Evolutionary conservation across 768 basidiomycete species (phyloP).

Genomic region (Suillus lakei): DNA sequence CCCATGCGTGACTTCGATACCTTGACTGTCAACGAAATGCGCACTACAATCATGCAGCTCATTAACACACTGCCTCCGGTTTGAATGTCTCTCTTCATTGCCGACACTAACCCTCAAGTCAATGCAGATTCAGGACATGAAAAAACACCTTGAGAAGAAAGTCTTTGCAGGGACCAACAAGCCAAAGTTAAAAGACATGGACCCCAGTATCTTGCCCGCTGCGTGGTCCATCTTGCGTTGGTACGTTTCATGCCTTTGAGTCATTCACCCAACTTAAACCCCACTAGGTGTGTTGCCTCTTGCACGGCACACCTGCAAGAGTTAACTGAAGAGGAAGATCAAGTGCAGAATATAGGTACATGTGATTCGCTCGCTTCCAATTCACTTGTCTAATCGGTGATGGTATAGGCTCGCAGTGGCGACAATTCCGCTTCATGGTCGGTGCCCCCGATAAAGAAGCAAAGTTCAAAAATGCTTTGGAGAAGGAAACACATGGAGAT

Average conservation of each 20-base stretch:
- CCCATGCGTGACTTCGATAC: slow-evolving; percentile 57
- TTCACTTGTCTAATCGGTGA: neutral
- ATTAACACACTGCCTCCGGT: slow-evolving; percentile 56
- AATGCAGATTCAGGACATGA: slow-evolving; percentile 58
- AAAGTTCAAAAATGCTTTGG: slow-evolving; percentile 55
- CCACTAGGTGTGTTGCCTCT: slow-evolving; percentile 65
- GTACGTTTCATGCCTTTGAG: slow-evolving; percentile 34
- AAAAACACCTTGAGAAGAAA: slow-evolving; percentile 56
- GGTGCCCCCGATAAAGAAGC: slow-evolving; percentile 76
- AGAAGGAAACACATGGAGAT: slow-evolving; percentile 41
- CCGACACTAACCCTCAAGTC: neutral
- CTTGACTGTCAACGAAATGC: slow-evolving; percentile 49
- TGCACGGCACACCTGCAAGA: slow-evolving; percentile 76
- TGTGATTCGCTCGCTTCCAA: neutral
- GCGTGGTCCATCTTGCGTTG: slow-evolving; percentile 72
- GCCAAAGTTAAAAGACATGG: slow-evolving; percentile 57
- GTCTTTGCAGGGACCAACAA: slow-evolving; percentile 54
- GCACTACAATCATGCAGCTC: slow-evolving; percentile 45
- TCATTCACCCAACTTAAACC: neutral
- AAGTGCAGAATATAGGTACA: slow-evolving; percentile 57
- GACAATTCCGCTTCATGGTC: slow-evolving; percentile 73
- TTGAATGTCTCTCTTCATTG: slow-evolving; percentile 18
- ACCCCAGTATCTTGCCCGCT: slow-evolving; percentile 53
- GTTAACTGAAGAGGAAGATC: slow-evolving; percentile 56
- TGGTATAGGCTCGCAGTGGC: slow-evolving; percentile 48